These are phyloP conservation scores for Lentinula detonsa DNA, from an alignment of 768 basidiomycete genomes.

Conservation along the genomic window DNA sequence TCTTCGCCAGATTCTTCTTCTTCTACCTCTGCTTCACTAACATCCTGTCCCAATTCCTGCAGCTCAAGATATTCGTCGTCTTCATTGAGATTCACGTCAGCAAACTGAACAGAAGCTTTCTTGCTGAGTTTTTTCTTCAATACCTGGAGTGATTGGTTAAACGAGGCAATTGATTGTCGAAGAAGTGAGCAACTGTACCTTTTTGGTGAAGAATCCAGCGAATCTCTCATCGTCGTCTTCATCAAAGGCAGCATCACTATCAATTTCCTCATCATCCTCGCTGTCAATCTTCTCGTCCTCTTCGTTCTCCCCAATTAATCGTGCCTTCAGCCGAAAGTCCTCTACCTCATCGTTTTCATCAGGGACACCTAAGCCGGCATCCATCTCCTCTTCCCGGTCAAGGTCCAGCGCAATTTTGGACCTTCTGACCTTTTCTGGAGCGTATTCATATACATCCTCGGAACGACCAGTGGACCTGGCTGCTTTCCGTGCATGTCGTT, in stretches of 20 bases:
- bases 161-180: conserved; percentile 6
- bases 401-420: conserved; percentile 48
- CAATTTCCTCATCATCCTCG: conserved; percentile 81
- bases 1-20: conserved; percentile 22
- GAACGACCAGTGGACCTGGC: conserved; percentile 24
- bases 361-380: conserved; percentile 34
- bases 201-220: conserved; percentile 52
- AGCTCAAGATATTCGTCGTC: conserved; percentile 34
- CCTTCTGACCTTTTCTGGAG: conserved; percentile 43
- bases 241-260: conserved; percentile 80
- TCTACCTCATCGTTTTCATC: conserved; percentile 32
- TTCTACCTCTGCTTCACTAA: conserved; percentile 40
- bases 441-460: conserved; percentile 62
- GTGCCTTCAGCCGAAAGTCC: conserved; percentile 22
- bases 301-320: conserved; percentile 46
- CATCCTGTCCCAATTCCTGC: conserved; percentile 23
- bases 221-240: conserved; percentile 78
- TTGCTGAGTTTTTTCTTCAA: conserved; percentile 18
- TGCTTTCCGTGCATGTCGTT: conserved; percentile 43
- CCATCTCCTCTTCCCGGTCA: conserved; percentile 47
- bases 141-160: conserved; percentile 15
- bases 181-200: conserved; percentile 24
- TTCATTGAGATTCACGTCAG: conserved; percentile 66
- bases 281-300: conserved; percentile 53
- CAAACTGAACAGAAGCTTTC: conserved; percentile 31